Base-by-base conservation (phyloP, 495 filamentous ascomycete genomes). In the Neurospora sp. region DNA sequence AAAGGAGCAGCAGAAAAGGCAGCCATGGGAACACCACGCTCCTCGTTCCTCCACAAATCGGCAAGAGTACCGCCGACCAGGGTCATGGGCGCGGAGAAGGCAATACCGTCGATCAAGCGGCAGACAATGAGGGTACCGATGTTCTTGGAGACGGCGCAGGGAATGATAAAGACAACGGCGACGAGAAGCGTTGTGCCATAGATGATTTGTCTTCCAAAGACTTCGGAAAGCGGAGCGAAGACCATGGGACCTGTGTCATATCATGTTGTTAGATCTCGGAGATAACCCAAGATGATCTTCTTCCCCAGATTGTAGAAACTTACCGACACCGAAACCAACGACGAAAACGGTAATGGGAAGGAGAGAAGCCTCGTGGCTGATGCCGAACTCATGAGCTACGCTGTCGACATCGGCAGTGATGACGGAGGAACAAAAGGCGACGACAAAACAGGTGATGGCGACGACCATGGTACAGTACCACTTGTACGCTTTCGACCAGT, bases 1-100 rank as follows among this genome's bases (percentile, higher is more conserved):
- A 94, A 93, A 0, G 92, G 92, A 39, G 91, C 92, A 38, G 92
- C 91, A 38, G 86, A 89, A 81, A 94, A 95, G 39, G 91, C 91
- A n/a, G 92, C 92, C 92, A 95, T 94, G 3, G 92, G 91, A 38
- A 94, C 89, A 76, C 92, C 92, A 44, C 92, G 86, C 76, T 95
- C 92, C 75, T 94, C 92, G n/a, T 88, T 91, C 69, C 80, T 88
- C 92, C 92, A 95, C 11, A 94, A 76, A 80, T 95, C 92, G n/a
- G 92, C 89, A 39, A 95, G 80, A 18, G 91, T 93, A 35, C 92
- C 92, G 69, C 92, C 92, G 20, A 94, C 91, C 0, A 94, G 83
- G 0, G 92, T 94, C 90, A 95, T 94, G 3, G 92, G 92, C 0
- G 92, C 92, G 31, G 89, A 91, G 79, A 94, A 94, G 9, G 91